phyloP scores from a whole-genome alignment of 306 rosid species.

The Trifolium repens region DNA sequence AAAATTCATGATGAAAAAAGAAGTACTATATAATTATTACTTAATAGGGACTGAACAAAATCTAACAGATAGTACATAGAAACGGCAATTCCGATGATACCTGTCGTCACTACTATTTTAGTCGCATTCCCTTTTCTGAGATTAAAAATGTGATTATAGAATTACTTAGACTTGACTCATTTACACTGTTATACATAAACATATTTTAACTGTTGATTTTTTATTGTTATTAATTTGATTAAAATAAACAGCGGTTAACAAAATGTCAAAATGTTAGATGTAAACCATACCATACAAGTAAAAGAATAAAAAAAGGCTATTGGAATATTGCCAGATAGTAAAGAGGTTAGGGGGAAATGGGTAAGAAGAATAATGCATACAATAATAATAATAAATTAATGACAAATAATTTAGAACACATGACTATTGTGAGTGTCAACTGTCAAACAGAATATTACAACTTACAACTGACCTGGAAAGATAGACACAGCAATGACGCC shows the following conservation, averaged over 20 bases:
- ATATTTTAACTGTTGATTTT: background rate
- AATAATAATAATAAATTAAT: conserved; percentile 43
- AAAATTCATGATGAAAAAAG: too few relatives aligned
- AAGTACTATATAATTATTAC: too few relatives aligned
- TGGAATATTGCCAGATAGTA: conserved; percentile 16
- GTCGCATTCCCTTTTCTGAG: background rate
- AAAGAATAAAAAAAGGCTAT: background rate
- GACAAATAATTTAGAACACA: conserved; percentile 43
- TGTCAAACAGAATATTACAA: conserved; percentile 54
- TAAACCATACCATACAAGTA: background rate
- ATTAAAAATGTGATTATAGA: background rate
- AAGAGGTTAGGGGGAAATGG: background rate
- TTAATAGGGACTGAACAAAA: background rate
- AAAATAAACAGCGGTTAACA: background rate
- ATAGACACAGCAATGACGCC: conserved; percentile 38
- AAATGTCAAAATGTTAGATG: background rate
- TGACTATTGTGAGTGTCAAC: conserved; percentile 38
- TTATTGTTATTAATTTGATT: background rate
- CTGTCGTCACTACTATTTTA: background rate
- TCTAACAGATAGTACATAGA: background rate
- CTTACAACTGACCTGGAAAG: conserved; percentile 49
- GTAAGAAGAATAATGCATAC: conserved; percentile 12
- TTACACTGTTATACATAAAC: background rate
- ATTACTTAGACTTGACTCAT: background rate
- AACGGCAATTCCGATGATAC: background rate